A percentile compares a stretch with the other conserved stretches of the same genome.
Conservation (phyloP, 805 yeast genomes). For the Vanderwaltozyma verrucispora region DNA sequence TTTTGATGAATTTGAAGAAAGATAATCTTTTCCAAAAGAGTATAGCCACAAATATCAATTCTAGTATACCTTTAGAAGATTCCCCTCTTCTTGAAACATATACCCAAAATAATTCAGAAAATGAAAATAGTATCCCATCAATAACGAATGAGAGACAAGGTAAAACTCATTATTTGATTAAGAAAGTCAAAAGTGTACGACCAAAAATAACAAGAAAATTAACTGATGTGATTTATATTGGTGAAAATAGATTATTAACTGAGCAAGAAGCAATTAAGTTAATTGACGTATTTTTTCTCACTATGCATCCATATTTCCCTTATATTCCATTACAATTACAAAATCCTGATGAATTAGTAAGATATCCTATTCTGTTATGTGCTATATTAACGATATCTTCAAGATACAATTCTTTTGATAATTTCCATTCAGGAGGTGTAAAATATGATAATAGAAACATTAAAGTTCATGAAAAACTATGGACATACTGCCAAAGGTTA, state of each 20-base stretch:
- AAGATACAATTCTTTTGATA: slow-evolving; percentile 55
- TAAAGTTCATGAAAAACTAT: slow-evolving; percentile 64
- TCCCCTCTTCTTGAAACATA: not conserved
- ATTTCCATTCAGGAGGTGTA: slow-evolving; percentile 27
- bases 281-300: slow-evolving; percentile 53
- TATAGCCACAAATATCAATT: too few species aligned
- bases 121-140: slow-evolving; percentile 18
- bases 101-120: not conserved
- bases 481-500: slow-evolving; percentile 75
- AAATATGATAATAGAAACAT: slow-evolving; percentile 33
- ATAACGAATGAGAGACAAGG: slow-evolving; percentile 7
- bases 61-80: not conserved
- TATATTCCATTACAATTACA: slow-evolving; percentile 69
- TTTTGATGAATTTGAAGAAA: not conserved
- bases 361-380: slow-evolving; percentile 72
- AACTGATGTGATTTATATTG: slow-evolving; percentile 53
- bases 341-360: slow-evolving; percentile 52
- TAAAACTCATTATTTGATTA: slow-evolving; percentile 19
- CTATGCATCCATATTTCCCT: slow-evolving; percentile 88
- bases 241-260: slow-evolving; percentile 41
- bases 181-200: slow-evolving; percentile 23
- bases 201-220: slow-evolving; percentile 33
- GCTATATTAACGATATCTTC: slow-evolving; percentile 74
- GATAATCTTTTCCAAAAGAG: too few species aligned
- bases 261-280: slow-evolving; percentile 50